Evolutionary conservation across 371 early-diverging fungal genomes (phyloP), one percentile per base, ranked within the genome.

Genomic region (Chytridiales sp.): DNA sequence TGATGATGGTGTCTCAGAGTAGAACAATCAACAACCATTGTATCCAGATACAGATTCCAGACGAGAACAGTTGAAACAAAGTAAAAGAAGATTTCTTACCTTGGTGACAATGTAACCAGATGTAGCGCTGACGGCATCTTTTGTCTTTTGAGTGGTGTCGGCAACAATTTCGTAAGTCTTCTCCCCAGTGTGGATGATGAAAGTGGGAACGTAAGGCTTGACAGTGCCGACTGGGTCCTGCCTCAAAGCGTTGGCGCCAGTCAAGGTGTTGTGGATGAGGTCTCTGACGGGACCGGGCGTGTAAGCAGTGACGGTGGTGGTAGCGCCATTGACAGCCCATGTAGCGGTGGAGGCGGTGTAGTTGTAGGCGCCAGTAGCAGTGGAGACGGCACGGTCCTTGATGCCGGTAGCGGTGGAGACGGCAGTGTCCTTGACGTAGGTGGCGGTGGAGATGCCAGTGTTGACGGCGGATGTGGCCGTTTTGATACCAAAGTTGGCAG

Each of bases 211-310:
- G 76, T 36, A 76, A 59, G 46, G 56, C 53, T 68, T 86, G 79
- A 62, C 79, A 77, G 51, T 82, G 77, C 38, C 85, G 78, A 47
- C 82, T 73, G 43, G 90, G 80, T 52, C 87, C 73, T 27, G 72
- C 69, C 21, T 78, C 75, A 66, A 70, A 70, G 55, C 48, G 56
- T 67, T 54, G 32, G 70, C 58, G 70, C 76, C 30, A 66, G 74
- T 35, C 78, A 86, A 4, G 73, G 82, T 41, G 79, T 69, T 21
- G 79, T 79, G 5, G 84, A 89, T 44, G 22, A 73, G 52, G 43
- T 67, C 56, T 43, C 55, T 11, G 63, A 76, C 58, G 47, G 76
- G 78, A 47, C 58, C 46, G 47, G 75, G 75, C 27, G 78, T 73
- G 62, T 67, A 66, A 27, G 77, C 57, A 5, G 64, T 57, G 60